A percentile compares a stretch with the other conserved stretches of the same genome.
These are phyloP conservation scores for Ballota nigra DNA, from an alignment of 257 asterid genomes.

Conservation along the genomic window DNA sequence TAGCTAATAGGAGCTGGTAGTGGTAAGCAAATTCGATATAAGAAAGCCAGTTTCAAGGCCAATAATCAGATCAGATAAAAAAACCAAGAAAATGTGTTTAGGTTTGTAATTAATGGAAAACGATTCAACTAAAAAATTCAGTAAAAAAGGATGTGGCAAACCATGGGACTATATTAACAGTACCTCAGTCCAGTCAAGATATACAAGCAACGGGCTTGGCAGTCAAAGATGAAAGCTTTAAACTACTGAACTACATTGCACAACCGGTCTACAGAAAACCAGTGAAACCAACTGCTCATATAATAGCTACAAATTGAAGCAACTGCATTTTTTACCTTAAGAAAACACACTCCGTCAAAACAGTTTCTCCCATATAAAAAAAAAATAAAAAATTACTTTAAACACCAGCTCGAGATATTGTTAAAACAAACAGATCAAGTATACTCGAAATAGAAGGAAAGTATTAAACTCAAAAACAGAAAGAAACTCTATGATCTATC, in stretches of 20 bases:
- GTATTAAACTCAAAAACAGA: not conserved
- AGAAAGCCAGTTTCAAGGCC: not conserved
- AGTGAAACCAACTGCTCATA: not conserved
- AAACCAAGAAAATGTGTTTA: not conserved
- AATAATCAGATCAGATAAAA: not conserved
- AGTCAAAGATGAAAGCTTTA: not conserved
- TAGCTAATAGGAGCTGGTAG: conserved; percentile 5
- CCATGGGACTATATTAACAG: not conserved
- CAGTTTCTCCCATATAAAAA: not conserved
- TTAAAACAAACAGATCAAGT: not conserved
- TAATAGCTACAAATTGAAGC: not conserved
- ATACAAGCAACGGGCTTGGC: not conserved
- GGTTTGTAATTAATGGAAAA: not conserved
- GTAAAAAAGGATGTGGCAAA: not conserved
- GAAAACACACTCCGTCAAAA: not conserved
- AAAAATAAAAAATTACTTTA: not conserved
- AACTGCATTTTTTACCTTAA: not conserved
- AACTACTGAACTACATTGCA: not conserved
- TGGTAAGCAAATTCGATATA: not conserved
- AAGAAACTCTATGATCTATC: not conserved
- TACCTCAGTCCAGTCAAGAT: not conserved
- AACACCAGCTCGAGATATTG: not conserved
- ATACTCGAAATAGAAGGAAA: not conserved
- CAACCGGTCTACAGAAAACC: not conserved
- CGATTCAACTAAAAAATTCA: not conserved